These are phyloP conservation scores for Septoria petroselini DNA, from an alignment of 2,329 filamentous ascomycete genomes.

Conservation along the genomic window DNA sequence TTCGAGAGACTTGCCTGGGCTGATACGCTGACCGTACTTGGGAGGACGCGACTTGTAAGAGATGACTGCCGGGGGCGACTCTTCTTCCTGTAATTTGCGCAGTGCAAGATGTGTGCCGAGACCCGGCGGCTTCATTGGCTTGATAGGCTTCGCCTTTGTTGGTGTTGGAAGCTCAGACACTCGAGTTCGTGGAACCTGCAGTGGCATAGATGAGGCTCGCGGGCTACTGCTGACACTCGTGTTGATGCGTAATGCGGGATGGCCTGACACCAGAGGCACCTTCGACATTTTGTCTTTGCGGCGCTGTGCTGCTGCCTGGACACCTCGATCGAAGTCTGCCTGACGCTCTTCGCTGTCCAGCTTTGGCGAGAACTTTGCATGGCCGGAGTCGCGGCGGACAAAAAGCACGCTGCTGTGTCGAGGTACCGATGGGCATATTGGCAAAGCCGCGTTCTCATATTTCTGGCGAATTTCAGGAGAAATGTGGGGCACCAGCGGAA, in stretches of 20 bases:
- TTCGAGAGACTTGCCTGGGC: constrained; percentile 13
- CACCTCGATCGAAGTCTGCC: constrained; percentile 6
- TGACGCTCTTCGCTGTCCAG: constrained; percentile 5
- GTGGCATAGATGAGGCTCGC: not conserved
- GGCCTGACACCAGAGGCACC: not conserved
- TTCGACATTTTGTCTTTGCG: constrained; percentile 7
- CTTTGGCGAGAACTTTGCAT: constrained; percentile 2
- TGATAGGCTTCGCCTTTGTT: constrained; percentile 10
- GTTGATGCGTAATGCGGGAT: constrained; percentile 12
- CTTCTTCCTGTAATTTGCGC: constrained; percentile 8
- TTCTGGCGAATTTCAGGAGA: constrained; percentile 6
- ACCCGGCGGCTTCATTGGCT: constrained; percentile 5
- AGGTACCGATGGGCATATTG: not conserved
- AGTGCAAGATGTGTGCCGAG: constrained; percentile 5
- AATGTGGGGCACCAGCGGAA: not conserved
- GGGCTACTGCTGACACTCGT: not conserved
- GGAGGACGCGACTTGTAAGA: constrained; percentile 7
- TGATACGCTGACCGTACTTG: constrained; percentile 10
- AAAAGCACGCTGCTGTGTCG: constrained; percentile 4
- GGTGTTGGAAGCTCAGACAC: constrained; percentile 13
- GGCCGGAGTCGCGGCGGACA: not conserved
- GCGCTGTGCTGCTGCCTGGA: constrained; percentile 9
- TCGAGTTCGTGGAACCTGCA: constrained; percentile 3
- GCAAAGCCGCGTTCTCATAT: not conserved
- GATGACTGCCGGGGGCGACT: constrained; percentile 2